phyloP scores from a whole-genome alignment of 148 eudicot genomes.

The Hydrangea macrophylla region DNA sequence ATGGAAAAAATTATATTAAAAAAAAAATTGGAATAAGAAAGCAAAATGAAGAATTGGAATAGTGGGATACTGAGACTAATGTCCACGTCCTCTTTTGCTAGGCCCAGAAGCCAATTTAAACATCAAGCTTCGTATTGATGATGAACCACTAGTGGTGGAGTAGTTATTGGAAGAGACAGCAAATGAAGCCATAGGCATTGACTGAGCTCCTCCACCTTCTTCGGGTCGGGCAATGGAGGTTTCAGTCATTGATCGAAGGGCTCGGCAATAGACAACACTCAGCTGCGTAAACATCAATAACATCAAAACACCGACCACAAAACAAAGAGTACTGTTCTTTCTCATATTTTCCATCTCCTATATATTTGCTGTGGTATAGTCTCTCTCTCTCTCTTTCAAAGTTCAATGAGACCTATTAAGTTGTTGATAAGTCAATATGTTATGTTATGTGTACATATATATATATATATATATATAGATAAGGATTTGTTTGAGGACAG shows the following conservation, averaged over 20 bases:
- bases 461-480: not conserved
- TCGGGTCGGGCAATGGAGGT: not conserved
- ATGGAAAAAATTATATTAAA: not conserved
- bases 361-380: too few species aligned
- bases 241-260: constrained; percentile 6
- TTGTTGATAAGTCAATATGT: not conserved
- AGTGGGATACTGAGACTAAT: constrained; percentile 1
- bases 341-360: not conserved
- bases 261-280: constrained; percentile 9
- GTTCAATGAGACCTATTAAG: too few species aligned
- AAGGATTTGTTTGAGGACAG: not conserved
- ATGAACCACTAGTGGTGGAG: not conserved
- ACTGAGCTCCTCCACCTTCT: not conserved
- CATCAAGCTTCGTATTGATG: constrained; percentile 1
- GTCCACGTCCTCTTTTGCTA: constrained; percentile 17
- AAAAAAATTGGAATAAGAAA: not conserved
- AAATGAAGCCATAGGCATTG: not conserved
- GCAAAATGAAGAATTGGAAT: not conserved
- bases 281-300: not conserved
- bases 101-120: constrained; percentile 17
- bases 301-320: not conserved
- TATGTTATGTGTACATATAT: too few species aligned
- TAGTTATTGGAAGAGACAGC: not conserved
- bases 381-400: too few species aligned
- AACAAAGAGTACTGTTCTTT: constrained; percentile 2